Conservation (phyloP, 257 asterid genomes). For the Nicotiana noctiflora region DNA sequence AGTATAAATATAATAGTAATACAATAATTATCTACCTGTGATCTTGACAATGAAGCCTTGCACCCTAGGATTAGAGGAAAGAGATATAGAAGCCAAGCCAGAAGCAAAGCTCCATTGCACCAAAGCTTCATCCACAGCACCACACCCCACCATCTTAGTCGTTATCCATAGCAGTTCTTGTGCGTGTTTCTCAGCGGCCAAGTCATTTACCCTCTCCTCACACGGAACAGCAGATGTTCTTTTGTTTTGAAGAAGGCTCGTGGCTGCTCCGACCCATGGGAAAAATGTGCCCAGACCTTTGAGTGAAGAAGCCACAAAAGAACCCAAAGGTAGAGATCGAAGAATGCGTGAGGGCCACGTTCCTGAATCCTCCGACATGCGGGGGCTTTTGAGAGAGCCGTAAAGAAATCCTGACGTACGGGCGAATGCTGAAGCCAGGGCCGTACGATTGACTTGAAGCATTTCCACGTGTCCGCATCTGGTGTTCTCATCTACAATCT, state of each 20-base stretch:
- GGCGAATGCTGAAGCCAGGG: constrained; percentile 22
- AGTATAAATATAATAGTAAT: not conserved
- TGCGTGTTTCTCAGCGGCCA: constrained; percentile 28
- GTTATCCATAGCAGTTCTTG: constrained; percentile 28
- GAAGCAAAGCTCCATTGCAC: constrained; percentile 28
- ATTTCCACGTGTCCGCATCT: constrained; percentile 27
- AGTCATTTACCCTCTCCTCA: not conserved
- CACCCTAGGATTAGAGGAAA: constrained; percentile 17
- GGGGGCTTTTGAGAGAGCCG: constrained; percentile 9
- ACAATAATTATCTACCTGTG: constrained; percentile 7
- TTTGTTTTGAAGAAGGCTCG: constrained; percentile 3
- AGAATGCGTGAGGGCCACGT: constrained; percentile 16
- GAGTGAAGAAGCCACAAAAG: constrained; percentile 5
- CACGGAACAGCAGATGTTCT: not conserved
- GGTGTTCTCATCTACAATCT: constrained; percentile 21
- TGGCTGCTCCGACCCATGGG: constrained; percentile 3
- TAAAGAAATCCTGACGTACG: constrained; percentile 20
- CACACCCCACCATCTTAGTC: constrained; percentile 23
- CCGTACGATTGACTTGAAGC: constrained; percentile 18
- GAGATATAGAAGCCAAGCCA: constrained; percentile 21
- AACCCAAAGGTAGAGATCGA: constrained; percentile 17
- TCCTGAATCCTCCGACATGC: not conserved
- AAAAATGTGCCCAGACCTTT: constrained; percentile 16
- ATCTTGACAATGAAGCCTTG: constrained; percentile 26
- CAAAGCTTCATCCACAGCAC: constrained; percentile 22